Base-by-base conservation (phyloP, 352 stramenopile species). In the Globisporangium paroecandrum region DNA sequence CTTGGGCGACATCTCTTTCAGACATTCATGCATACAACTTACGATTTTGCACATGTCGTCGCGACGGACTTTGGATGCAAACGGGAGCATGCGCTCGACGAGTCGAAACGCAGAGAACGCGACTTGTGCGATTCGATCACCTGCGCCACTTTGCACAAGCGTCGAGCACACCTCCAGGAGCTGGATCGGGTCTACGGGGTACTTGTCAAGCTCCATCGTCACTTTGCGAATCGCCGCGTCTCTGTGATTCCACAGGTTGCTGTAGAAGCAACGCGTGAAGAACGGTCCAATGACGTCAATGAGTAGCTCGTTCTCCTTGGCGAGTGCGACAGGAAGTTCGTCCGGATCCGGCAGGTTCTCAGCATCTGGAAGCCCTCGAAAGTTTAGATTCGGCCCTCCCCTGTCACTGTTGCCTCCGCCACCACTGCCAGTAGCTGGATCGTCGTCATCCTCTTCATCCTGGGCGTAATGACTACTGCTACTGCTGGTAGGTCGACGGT, bases 191-290 rank as follows among this genome's bases (percentile, higher is more conserved):
- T 92, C 78, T 18, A 79, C 76, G 0, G 71, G 68, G 43, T 87
- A 90, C 20, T 74, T 77, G 6, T 87, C 72, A 38, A 94, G 76
- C 1, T 93, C 81, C 75, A 92, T 86, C 1, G 82, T 87, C 15
- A 96, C 85, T 74, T 94, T 96, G 3, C 85, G 82, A 64, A 94
- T 92, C n/a, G 85, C 85, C 5, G 82, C 86, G 43, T 94, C 88
- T 7, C 88, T 81, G 59, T 94, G 88, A 61, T 91, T 94, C 88
- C 88, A 96, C 63, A 93, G 61, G 47, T 96, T 96, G 66, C 86
- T 94, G 73, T 94, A 96, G 24, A 94, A 81, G 53, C 88, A 96
- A 22, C 81, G 80, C 8, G 84, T 90, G 58, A 96, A 81, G 64
- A 92, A 96, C 1, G 79, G 56, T 0, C 88, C 88, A 65, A 96